Conservation (phyloP, 139 green algal species). For the Tetraselmis chui region DNA sequence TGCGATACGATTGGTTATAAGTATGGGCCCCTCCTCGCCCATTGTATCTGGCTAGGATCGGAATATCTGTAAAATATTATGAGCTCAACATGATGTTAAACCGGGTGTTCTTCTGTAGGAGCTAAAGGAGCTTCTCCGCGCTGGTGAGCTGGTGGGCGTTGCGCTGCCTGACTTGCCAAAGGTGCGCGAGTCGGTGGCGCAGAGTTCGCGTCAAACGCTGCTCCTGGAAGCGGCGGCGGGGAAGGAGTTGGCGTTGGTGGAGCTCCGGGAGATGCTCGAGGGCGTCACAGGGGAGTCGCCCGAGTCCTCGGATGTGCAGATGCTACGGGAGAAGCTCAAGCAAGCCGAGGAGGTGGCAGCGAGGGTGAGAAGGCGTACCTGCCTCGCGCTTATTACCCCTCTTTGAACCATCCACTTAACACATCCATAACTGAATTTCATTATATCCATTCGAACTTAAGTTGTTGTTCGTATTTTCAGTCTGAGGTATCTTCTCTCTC, state of each 20-base stretch:
- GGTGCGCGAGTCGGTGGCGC: background rate
- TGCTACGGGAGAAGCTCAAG: background rate
- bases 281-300: constrained; percentile 20
- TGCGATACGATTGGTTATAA: too few species aligned
- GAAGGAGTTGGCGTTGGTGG: constrained; percentile 18
- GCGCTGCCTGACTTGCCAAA: background rate
- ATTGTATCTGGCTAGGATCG: too few species aligned
- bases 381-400: too few species aligned
- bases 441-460: too few species aligned
- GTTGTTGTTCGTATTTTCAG: too few species aligned
- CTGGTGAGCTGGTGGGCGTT: constrained; percentile 17
- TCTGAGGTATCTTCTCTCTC: too few species aligned
- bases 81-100: too few species aligned
- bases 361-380: background rate
- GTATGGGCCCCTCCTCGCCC: too few species aligned
- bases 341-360: background rate
- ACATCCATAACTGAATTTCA: too few species aligned
- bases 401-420: too few species aligned
- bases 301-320: background rate
- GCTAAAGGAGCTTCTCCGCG: constrained; percentile 22
- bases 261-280: constrained; percentile 24
- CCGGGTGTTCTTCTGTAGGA: constrained; percentile 15
- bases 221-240: constrained; percentile 25
- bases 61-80: too few species aligned
- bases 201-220: background rate